These are phyloP conservation scores for Naganishia sp. DNA, from an alignment of 1,284 basidiomycete species.

Conservation along the genomic window DNA sequence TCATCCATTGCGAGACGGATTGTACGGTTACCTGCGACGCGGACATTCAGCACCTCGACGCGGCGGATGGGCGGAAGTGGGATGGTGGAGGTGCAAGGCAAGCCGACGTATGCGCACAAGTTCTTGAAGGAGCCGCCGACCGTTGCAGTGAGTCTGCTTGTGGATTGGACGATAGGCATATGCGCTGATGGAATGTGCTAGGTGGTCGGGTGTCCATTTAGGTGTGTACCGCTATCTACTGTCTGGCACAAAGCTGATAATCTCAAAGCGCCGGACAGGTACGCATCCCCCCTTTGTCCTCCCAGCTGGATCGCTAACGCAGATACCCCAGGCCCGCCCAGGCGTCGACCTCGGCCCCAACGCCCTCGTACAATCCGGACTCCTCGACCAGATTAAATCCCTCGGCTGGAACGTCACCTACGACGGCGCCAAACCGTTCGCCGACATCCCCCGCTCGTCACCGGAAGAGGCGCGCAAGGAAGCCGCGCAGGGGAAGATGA, in stretches of 20 bases:
- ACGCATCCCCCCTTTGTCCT: too few relatives aligned
- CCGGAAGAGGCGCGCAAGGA: not conserved
- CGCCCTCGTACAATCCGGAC: conserved; percentile 78
- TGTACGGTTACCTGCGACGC: not conserved
- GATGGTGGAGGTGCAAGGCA: conserved; percentile 8
- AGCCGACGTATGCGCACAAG: conserved; percentile 45
- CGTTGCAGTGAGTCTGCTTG: conserved; percentile 60
- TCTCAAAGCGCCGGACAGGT: conserved; percentile 42
- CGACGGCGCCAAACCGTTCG: conserved; percentile 84
- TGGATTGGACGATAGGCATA: conserved; percentile 16
- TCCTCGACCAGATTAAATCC: conserved; percentile 71
- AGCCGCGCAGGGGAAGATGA: conserved; percentile 64
- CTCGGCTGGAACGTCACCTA: conserved; percentile 90
- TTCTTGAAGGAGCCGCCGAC: conserved; percentile 71
- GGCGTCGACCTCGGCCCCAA: conserved; percentile 93
- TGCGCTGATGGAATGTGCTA: conserved; percentile 42
- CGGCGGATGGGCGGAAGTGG: conserved; percentile 2
- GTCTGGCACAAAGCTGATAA: conserved; percentile 46
- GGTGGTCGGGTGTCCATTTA: conserved; percentile 75
- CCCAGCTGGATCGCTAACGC: too few relatives aligned
- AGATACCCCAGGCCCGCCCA: conserved; percentile 66
- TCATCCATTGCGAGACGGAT: not conserved
- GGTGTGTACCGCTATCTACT: conserved; percentile 55
- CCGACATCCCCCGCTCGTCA: conserved; percentile 61
- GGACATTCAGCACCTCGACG: not conserved